Evolutionary conservation across 306 rosid species (phyloP).

Genomic region (Trifolium fragiferum): DNA sequence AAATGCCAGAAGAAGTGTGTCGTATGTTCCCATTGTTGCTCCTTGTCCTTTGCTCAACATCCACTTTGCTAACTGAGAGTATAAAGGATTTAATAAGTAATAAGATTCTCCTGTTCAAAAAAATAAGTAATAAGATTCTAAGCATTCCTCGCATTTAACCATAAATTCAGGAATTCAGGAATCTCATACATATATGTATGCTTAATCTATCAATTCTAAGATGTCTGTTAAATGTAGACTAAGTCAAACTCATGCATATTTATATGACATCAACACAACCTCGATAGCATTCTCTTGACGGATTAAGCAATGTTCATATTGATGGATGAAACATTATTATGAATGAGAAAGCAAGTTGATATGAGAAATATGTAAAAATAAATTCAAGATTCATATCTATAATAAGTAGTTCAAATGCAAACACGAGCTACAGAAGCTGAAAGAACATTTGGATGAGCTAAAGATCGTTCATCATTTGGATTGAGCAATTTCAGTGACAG

Average conservation of each 20-base stretch:
- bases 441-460: constrained; percentile 25
- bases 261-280: constrained; percentile 4
- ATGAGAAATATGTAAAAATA: neutral
- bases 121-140: constrained; percentile 33
- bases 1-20: constrained; percentile 87
- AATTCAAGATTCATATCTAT: neutral
- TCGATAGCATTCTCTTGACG: constrained; percentile 15
- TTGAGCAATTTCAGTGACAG: constrained; percentile 15
- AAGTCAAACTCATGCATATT: constrained; percentile 5
- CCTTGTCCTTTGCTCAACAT: constrained; percentile 98
- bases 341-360: neutral
- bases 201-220: constrained; percentile 8
- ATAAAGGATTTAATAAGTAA: constrained; percentile 30
- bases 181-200: neutral
- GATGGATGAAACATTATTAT: constrained; percentile 20
- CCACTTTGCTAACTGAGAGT: constrained; percentile 89
- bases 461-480: constrained; percentile 2
- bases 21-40: constrained; percentile 90
- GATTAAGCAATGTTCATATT: constrained; percentile 16
- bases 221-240: neutral
- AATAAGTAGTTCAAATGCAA: neutral
- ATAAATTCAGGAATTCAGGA: constrained; percentile 18
- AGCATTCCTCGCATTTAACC: constrained; percentile 25
- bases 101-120: too few species aligned
- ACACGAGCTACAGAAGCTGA: constrained; percentile 10